Base-by-base conservation (phyloP, 345 rosid species). In the Pelargonium nanum region DNA sequence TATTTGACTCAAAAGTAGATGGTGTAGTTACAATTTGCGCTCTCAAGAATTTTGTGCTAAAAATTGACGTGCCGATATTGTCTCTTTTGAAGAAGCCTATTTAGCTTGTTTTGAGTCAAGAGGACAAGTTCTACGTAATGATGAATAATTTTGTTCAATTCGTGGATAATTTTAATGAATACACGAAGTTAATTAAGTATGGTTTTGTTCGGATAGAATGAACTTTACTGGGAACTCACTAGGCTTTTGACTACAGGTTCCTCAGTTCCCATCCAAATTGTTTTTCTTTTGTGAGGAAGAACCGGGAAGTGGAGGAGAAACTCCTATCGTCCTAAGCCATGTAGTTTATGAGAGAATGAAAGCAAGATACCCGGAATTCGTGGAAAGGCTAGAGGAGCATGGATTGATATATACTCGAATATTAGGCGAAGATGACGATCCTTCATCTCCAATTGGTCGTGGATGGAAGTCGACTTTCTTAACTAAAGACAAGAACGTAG, bases 391-490 rank as follows among this genome's bases (percentile, higher is more conserved):
- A 53, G 95, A 92, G 75, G 77, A 77, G 30, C 83, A 85, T 59
- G 98, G 93, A 13, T 65, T 92, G 73, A 44, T 89, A 12, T 92
- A 89, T 28, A 80, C 72, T 6, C 76, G 91, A 59, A 81, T 92
- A 19, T 65, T 88, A 44, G 89, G 88, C 9, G 98, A 89, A 65
- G 86, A 71, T 4, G 92, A 88, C 45, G 87, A 91, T 60, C 90
- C 90, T 7, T 80, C 95, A 0, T 88, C 98, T 6, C 88, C 95
- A 1, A 86, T 88, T 60, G 98, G 98, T 28, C 90, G 98, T 4
- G 92, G 96, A 0, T 91, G 98, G 98, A 91, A 91, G 72, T 91
- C 96, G 0, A 86, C 96, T 0, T 91, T 91, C 82, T 68, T 85
- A 77, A 91, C 96, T 0, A 67, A 81, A 0, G 86, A 91, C 74